Percentiles rank a stretch among this genome's conserved stretches.
Evolutionary conservation across 2,329 filamentous ascomycete species (phyloP).

Genomic region (Aspergillus sp.): DNA sequence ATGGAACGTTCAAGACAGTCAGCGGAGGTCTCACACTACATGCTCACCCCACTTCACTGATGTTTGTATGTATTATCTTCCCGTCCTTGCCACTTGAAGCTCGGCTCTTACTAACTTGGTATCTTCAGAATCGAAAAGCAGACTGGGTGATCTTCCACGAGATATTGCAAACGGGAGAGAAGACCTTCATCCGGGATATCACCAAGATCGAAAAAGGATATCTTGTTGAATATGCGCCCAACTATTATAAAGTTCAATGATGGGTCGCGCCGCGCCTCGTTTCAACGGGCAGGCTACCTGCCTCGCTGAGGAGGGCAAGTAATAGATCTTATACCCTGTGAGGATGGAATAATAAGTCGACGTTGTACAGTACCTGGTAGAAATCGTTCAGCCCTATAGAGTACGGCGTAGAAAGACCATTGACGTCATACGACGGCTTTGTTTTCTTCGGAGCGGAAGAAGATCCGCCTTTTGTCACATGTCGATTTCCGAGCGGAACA

Average conservation of each 20-base stretch:
- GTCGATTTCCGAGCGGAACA: not conserved
- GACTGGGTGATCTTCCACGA: constrained; percentile 97
- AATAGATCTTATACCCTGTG: not conserved
- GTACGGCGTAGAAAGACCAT: not conserved
- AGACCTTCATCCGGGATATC: constrained; percentile 86
- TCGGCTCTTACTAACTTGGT: constrained; percentile 12
- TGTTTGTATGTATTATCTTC: constrained; percentile 64
- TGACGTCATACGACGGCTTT: not conserved
- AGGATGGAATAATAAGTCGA: not conserved
- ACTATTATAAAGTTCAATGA: constrained; percentile 68
- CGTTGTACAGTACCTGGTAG: not conserved
- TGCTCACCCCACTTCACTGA: constrained; percentile 86
- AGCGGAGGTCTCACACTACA: constrained; percentile 74
- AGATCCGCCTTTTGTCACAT: constrained; percentile 8
- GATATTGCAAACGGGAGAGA: constrained; percentile 82
- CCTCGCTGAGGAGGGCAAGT: not conserved
- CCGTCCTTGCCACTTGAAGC: not conserved
- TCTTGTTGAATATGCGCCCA: constrained; percentile 83
- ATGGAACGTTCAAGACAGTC: constrained; percentile 87
- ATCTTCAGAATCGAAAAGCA: constrained; percentile 74
- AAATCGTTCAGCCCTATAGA: not conserved
- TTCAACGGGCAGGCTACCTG: not conserved
- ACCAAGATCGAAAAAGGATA: constrained; percentile 94
- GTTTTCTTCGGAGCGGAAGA: constrained; percentile 17
- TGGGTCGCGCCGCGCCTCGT: not conserved